Conservation (phyloP, 1,284 basidiomycete genomes). For the Ustilago shanxiensis region DNA sequence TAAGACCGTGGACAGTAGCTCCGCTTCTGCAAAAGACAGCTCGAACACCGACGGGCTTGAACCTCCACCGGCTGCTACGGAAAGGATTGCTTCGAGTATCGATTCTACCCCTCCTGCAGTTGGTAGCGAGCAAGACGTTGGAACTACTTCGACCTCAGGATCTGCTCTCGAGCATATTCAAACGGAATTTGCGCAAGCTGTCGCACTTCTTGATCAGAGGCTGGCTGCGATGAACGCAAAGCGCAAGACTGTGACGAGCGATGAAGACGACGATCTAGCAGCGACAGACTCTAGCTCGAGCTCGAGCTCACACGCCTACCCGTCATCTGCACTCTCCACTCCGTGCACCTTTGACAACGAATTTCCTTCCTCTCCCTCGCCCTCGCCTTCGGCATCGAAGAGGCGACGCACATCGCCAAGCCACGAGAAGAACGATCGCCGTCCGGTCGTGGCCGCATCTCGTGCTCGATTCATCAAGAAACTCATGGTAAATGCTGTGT, state of each 20-base stretch:
- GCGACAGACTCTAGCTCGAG: background rate
- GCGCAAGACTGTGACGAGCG: background rate
- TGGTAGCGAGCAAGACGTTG: background rate
- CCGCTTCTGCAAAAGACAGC: background rate
- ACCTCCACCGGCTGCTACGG: background rate
- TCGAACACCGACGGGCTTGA: background rate
- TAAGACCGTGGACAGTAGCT: background rate
- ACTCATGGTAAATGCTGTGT: slow-evolving; percentile 15
- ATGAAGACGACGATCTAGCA: background rate
- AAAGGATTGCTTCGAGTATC: background rate
- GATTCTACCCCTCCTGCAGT: background rate
- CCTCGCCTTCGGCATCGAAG: slow-evolving; percentile 13
- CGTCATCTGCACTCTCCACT: background rate
- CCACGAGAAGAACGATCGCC: background rate
- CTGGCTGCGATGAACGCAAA: background rate
- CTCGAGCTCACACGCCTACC: background rate
- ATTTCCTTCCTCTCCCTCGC: background rate
- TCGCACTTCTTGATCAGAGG: background rate
- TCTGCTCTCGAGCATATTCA: background rate
- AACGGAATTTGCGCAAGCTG: background rate
- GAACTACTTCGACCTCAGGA: background rate
- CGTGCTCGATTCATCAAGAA: slow-evolving; percentile 7
- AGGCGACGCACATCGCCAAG: slow-evolving; percentile 9
- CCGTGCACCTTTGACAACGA: background rate
- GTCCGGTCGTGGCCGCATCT: background rate